Percentiles rank a stretch among this genome's conserved stretches.
These are phyloP conservation scores for Skeletonema potamos DNA, from an alignment of 108 stramenopile genomes.

Conservation along the genomic window DNA sequence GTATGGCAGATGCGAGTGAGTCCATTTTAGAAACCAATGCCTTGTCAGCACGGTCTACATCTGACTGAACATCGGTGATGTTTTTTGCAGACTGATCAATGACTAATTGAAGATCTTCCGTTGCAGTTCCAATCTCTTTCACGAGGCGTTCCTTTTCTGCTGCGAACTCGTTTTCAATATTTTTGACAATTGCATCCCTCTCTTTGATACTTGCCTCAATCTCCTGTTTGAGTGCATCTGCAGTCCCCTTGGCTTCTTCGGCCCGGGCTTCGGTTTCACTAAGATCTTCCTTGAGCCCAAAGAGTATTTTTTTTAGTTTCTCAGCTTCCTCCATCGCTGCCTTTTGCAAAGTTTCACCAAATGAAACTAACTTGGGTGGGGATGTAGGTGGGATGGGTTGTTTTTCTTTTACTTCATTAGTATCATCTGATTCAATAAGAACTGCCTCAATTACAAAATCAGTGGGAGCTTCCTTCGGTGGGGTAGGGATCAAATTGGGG, in stretches of 20 bases:
- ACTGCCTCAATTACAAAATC: not conserved
- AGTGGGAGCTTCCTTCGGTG: not conserved
- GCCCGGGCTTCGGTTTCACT: conserved; percentile 13
- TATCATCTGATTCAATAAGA: not conserved
- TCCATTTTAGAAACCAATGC: conserved; percentile 26
- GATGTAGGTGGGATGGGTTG: conserved; percentile 15
- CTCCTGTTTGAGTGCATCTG: conserved; percentile 42
- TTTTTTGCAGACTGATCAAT: conserved; percentile 17
- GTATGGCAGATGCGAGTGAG: conserved; percentile 10
- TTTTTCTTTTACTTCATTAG: not conserved
- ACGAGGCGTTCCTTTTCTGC: conserved; percentile 17
- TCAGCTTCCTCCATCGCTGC: conserved; percentile 26
- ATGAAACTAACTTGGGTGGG: conserved; percentile 14
- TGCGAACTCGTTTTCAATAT: conserved; percentile 58
- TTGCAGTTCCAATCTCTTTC: conserved; percentile 17
- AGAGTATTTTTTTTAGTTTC: conserved; percentile 21
- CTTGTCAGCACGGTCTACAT: conserved; percentile 7
- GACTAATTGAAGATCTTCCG: conserved; percentile 15
- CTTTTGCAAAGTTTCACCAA: conserved; percentile 30
- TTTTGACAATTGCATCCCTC: conserved; percentile 46
- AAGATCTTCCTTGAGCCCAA: conserved; percentile 24
- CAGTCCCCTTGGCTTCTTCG: conserved; percentile 15
- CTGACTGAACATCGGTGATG: conserved; percentile 11
- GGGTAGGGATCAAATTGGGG: not conserved
- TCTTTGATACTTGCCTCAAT: conserved; percentile 37